phyloP scores from a whole-genome alignment of 2,329 filamentous ascomycete genomes.

The Drechmeria coniospora region DNA sequence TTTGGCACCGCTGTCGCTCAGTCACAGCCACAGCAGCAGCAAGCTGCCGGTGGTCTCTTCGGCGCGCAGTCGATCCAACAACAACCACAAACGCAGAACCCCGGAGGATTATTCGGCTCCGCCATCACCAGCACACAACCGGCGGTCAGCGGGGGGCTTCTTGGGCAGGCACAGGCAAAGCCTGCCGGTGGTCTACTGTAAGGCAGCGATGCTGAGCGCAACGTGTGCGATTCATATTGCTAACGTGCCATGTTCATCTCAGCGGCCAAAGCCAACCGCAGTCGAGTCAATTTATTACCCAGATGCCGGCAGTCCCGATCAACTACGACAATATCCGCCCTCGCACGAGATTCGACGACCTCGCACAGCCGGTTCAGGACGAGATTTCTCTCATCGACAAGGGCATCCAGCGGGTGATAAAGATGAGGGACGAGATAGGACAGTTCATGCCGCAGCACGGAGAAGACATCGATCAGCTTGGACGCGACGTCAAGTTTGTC shows the following conservation, averaged over 20 bases:
- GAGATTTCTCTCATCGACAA: conserved; percentile 66
- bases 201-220: conserved; percentile 3
- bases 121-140: conserved; percentile 6
- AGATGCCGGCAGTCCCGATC: conserved; percentile 60
- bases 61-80: conserved; percentile 9
- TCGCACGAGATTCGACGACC: conserved; percentile 84
- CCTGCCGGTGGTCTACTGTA: conserved; percentile 18
- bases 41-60: conserved; percentile 13
- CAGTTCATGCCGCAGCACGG: conserved; percentile 46
- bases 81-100: conserved; percentile 9
- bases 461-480: conserved; percentile 29
- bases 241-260: conserved; percentile 5
- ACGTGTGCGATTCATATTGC: too few species aligned
- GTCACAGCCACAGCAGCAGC: conserved; percentile 6
- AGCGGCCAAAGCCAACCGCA: conserved; percentile 16
- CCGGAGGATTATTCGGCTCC: conserved; percentile 15
- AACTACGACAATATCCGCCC: conserved; percentile 65
- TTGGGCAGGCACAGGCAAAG: conserved; percentile 19
- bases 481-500: conserved; percentile 32
- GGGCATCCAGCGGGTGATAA: conserved; percentile 66
- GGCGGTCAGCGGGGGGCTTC: conserved; percentile 11
- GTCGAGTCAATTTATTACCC: conserved; percentile 24
- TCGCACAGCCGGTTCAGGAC: conserved; percentile 66
- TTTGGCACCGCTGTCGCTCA: conserved; percentile 9
- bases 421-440: conserved; percentile 61